phyloP scores from a whole-genome alignment of 352 stramenopile species.

The Peronospora farinosa region DNA sequence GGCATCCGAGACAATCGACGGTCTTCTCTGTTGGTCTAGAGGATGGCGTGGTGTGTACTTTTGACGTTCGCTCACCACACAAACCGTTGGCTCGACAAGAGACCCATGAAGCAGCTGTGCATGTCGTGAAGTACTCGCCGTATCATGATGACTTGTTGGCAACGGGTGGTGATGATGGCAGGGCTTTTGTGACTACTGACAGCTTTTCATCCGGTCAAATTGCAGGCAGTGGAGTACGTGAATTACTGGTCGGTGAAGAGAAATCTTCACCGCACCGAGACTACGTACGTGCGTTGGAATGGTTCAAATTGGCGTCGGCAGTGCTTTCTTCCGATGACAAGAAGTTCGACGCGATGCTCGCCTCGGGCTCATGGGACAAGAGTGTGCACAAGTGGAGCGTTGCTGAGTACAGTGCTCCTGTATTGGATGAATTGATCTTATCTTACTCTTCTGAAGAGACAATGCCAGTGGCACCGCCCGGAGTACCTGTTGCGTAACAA shows the following conservation, averaged over 20 bases:
- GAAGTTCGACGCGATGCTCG: constrained; percentile 24
- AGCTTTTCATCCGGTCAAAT: constrained; percentile 24
- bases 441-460: not conserved
- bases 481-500: constrained; percentile 24
- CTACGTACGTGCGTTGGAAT: constrained; percentile 70
- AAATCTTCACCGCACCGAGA: constrained; percentile 38
- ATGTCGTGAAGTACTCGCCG: constrained; percentile 61
- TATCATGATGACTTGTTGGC: constrained; percentile 55
- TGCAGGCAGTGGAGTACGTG: constrained; percentile 14
- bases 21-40: constrained; percentile 59
- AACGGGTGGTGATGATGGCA: constrained; percentile 57
- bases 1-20: constrained; percentile 56
- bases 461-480: constrained; percentile 10
- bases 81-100: constrained; percentile 36
- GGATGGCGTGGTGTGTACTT: constrained; percentile 55
- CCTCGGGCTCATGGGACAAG: constrained; percentile 62
- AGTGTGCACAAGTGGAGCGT: constrained; percentile 44
- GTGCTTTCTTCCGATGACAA: constrained; percentile 1
- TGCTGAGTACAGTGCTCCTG: constrained; percentile 19
- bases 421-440: not conserved
- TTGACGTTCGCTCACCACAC: constrained; percentile 52
- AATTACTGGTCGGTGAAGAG: constrained; percentile 20
- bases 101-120: constrained; percentile 42
- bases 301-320: constrained; percentile 31
- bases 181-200: constrained; percentile 36